Evolutionary conservation across 2,329 filamentous ascomycete species (phyloP).

Genomic region (Blumeria graminis): DNA sequence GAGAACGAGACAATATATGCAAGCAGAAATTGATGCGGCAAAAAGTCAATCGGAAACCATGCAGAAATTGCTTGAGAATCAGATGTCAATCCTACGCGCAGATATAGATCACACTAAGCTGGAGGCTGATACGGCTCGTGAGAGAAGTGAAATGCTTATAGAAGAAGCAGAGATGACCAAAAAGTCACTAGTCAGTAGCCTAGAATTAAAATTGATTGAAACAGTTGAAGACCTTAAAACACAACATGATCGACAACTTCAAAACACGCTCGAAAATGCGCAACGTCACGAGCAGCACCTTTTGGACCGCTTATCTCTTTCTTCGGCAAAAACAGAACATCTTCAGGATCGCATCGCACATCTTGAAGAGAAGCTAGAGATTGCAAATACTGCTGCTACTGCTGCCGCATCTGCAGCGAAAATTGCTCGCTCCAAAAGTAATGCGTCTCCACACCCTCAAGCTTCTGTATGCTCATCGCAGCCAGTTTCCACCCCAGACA

Average conservation of each 20-base stretch:
- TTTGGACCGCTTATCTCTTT: conserved; percentile 56
- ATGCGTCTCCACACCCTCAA: conserved; percentile 3
- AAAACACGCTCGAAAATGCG: conserved; percentile 55
- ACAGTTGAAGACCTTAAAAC: conserved; percentile 51
- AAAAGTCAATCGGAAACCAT: conserved; percentile 70
- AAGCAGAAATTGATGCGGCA: conserved; percentile 59
- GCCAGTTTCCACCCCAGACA: conserved; percentile 18
- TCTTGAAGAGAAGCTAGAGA: conserved; percentile 74
- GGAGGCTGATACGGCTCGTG: conserved; percentile 59
- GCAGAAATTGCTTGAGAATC: conserved; percentile 58
- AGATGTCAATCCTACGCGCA: conserved; percentile 44
- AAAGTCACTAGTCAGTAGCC: conserved; percentile 26
- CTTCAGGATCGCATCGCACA: conserved; percentile 66
- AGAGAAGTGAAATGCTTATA: conserved; percentile 59
- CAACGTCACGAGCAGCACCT: conserved; percentile 59
- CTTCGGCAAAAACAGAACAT: conserved; percentile 63
- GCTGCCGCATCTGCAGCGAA: conserved; percentile 16
- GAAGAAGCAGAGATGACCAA: conserved; percentile 56
- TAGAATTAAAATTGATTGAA: conserved; percentile 35
- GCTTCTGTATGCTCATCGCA: conserved; percentile 1
- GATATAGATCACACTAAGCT: conserved; percentile 58
- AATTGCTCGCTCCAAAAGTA: conserved; percentile 13
- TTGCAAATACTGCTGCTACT: conserved; percentile 59
- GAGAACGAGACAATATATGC: conserved; percentile 53
- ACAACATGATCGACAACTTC: conserved; percentile 50